A percentile compares a stretch with the other conserved stretches of the same genome.
Evolutionary conservation across 2,329 filamentous ascomycete genomes (phyloP).

Genomic region (Xylaria sp.): DNA sequence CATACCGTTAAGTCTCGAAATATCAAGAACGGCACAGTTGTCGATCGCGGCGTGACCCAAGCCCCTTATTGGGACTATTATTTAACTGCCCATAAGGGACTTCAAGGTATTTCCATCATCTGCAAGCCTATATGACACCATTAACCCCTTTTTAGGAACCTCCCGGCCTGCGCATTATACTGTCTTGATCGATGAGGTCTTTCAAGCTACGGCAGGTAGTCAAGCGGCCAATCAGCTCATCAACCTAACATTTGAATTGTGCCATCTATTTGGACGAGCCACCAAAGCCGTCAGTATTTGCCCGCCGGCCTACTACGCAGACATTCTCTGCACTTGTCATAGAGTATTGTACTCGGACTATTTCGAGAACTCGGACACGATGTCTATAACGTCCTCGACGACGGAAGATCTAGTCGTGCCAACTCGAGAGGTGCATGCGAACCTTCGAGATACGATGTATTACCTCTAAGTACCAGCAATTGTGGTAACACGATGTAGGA

Average conservation of each 20-base stretch:
- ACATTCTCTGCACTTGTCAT: conserved; percentile 82
- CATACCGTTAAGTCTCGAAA: conserved; percentile 68
- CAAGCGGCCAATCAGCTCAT: conserved; percentile 74
- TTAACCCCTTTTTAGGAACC: conserved; percentile 58
- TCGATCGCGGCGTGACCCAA: conserved; percentile 84
- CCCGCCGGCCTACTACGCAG: conserved; percentile 90
- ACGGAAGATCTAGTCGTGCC: neutral
- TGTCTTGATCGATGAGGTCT: conserved; percentile 77
- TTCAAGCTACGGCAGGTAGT: conserved; percentile 53
- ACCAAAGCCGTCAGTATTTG: conserved; percentile 91
- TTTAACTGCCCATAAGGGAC: conserved; percentile 80
- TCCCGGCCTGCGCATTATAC: conserved; percentile 86
- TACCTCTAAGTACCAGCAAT: conserved; percentile 58
- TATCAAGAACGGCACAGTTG: conserved; percentile 78
- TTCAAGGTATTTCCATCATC: conserved; percentile 66
- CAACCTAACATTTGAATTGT: conserved; percentile 79
- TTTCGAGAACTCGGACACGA: conserved; percentile 60
- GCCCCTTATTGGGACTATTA: conserved; percentile 85
- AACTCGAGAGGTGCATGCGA: conserved; percentile 51
- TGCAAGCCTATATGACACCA: neutral
- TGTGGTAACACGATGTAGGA: too few relatives aligned
- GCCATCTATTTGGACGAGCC: conserved; percentile 84
- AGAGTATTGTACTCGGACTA: conserved; percentile 73
- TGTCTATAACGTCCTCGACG: conserved; percentile 30
- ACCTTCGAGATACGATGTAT: conserved; percentile 62